These are phyloP conservation scores for Akanthomyces lecanii DNA, from an alignment of 2,329 filamentous ascomycete species.

Conservation along the genomic window DNA sequence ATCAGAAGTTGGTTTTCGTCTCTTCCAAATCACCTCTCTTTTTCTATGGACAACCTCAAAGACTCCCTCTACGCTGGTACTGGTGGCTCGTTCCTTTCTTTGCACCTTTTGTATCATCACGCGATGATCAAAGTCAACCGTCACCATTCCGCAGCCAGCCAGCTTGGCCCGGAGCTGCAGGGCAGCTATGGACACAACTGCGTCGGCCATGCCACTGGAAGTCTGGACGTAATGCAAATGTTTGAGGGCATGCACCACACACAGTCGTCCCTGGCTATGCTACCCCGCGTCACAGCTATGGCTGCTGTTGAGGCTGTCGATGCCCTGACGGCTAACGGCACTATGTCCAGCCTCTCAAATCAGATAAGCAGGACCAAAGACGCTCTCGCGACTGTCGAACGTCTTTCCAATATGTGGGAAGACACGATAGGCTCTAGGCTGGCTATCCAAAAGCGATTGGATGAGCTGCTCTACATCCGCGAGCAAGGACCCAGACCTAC, in stretches of 20 bases:
- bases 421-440: slow-evolving; percentile 49
- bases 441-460: slow-evolving; percentile 39
- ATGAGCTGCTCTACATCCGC: slow-evolving; percentile 31
- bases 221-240: slow-evolving; percentile 45
- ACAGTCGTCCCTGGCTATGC: slow-evolving; percentile 35
- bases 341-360: slow-evolving; percentile 45
- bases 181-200: slow-evolving; percentile 45
- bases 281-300: slow-evolving; percentile 60
- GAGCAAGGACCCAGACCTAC: slow-evolving; percentile 28
- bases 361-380: slow-evolving; percentile 52
- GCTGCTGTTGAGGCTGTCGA: slow-evolving; percentile 62
- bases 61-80: slow-evolving; percentile 49
- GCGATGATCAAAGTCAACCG: slow-evolving; percentile 62
- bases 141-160: slow-evolving; percentile 42
- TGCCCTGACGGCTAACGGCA: slow-evolving; percentile 58
- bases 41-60: slow-evolving; percentile 54
- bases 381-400: slow-evolving; percentile 50
- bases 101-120: slow-evolving; percentile 64
- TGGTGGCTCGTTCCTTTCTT: slow-evolving; percentile 55
- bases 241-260: slow-evolving; percentile 36
- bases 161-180: slow-evolving; percentile 38
- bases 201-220: slow-evolving; percentile 47
- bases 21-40: slow-evolving; percentile 52
- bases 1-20: slow-evolving; percentile 55
- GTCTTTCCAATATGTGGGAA: slow-evolving; percentile 56